Evolutionary conservation across 1,284 basidiomycete species (phyloP).

Genomic region (Ustilago tritici): DNA sequence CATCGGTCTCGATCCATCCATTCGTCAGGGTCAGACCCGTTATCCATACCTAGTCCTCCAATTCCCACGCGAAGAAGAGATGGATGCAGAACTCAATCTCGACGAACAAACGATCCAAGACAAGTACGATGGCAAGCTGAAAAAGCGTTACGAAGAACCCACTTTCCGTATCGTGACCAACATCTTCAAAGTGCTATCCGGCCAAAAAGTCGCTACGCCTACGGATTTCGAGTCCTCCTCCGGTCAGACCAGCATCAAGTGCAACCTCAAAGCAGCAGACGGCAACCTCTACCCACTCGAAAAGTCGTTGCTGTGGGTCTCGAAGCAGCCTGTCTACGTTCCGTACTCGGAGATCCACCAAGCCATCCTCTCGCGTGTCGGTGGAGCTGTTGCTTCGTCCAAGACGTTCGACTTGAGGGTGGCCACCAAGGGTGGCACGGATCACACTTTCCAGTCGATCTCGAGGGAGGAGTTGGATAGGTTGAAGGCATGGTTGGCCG

Average conservation of each 20-base stretch:
- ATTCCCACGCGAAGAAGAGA: conserved; percentile 95
- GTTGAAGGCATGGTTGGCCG: conserved; percentile 85
- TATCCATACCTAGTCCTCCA: conserved; percentile 99
- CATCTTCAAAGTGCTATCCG: conserved; percentile 89
- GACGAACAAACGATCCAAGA: conserved; percentile 74
- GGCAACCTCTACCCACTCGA: conserved; percentile 98
- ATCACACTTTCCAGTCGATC: conserved; percentile 82
- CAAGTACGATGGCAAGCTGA: conserved; percentile 81
- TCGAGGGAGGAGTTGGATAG: conserved; percentile 94
- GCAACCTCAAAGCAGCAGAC: conserved; percentile 96
- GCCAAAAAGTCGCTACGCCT: conserved; percentile 86
- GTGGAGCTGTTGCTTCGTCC: conserved; percentile 86
- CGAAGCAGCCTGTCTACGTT: conserved; percentile 92
- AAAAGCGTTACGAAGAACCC: conserved; percentile 90
- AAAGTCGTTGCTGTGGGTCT: conserved; percentile 97
- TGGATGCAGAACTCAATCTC: conserved; percentile 94
- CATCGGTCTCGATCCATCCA: conserved; percentile 77
- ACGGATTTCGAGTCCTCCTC: conserved; percentile 70
- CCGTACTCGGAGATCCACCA: conserved; percentile 91
- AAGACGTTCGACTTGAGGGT: conserved; percentile 96
- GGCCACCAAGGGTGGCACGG: conserved; percentile 81
- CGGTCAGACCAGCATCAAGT: conserved; percentile 79
- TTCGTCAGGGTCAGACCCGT: conserved; percentile 96
- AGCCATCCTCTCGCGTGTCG: conserved; percentile 91
- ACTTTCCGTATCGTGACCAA: conserved; percentile 96